Base-by-base conservation (phyloP, 208 protist species). In the Endotrypanum monterogeii region DNA sequence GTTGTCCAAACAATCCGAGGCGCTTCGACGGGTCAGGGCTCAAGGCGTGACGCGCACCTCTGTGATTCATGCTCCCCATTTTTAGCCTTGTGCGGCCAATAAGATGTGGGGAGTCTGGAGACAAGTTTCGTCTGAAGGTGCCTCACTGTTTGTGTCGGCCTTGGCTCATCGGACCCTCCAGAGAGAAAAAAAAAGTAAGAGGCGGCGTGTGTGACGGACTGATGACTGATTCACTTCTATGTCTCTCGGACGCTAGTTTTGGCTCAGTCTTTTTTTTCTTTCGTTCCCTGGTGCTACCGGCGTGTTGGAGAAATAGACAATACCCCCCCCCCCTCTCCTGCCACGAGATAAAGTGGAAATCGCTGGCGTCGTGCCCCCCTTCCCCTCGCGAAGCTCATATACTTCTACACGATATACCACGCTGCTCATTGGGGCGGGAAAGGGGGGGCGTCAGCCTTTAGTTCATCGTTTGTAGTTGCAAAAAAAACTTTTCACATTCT, bases 1-100 rank as follows among this genome's bases (percentile, higher is more conserved):
- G 92, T 9, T 98, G 94, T 74, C 80, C 84, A 11, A 94, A 95
- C 73, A 98, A 98, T 62, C 94, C 94, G 5, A 83, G 92, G 57
- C 87, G 86, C 60, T 92, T 89, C 62, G 91, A 97, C 61, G 90
- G 89, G 14, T 83, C 84, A 18, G 90, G 88, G 0, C n/a, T 71
- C 30, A 57, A 62, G 23, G 68, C 73, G 30, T 84, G 41, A 39
- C 18, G 14, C 23, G 35, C 28, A 57, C 46, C 12, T 16, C 11
- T 50, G 44, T n/a, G 44, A 52, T 12, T 52, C 25, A 14, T 39
- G n/a, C n/a, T n/a, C n/a, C n/a, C n/a, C n/a, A n/a, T 9, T 70
- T 70, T 56, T 50, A 58, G 30, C n/a, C 39, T 28, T 60, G 30
- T 37, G 50, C 7, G 1, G 37, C 60, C 35, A 44, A 39, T 7